phyloP scores from a whole-genome alignment of 2,329 filamentous ascomycete genomes.

The Daldinia sp. region DNA sequence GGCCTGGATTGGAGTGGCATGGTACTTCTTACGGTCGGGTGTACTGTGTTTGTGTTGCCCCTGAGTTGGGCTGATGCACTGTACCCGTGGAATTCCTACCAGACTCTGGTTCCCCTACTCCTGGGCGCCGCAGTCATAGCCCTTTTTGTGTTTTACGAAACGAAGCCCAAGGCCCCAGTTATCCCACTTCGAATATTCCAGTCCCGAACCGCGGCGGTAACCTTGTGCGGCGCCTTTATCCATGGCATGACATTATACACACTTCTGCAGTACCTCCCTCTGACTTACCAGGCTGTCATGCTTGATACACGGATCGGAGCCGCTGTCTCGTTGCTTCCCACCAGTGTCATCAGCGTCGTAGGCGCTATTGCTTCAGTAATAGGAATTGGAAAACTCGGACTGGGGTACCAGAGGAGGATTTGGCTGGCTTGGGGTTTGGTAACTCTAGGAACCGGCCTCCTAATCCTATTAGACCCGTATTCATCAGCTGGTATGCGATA shows the following conservation, averaged over 20 bases:
- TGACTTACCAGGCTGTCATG: slow-evolving; percentile 53
- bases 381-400: slow-evolving; percentile 34
- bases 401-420: slow-evolving; percentile 42
- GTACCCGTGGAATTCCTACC: slow-evolving; percentile 52
- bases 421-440: slow-evolving; percentile 44
- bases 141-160: slow-evolving; percentile 51
- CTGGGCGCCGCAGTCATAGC: slow-evolving; percentile 48
- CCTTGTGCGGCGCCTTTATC: slow-evolving; percentile 47
- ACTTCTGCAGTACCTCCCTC: slow-evolving; percentile 51
- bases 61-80: slow-evolving; percentile 53
- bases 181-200: slow-evolving; percentile 52
- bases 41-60: slow-evolving; percentile 47
- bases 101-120: slow-evolving; percentile 52
- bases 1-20: slow-evolving; percentile 53
- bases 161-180: slow-evolving; percentile 47
- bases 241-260: slow-evolving; percentile 51
- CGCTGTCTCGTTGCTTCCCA: slow-evolving; percentile 49
- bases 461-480: slow-evolving; percentile 31
- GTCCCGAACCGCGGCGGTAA: slow-evolving; percentile 42
- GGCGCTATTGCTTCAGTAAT: slow-evolving; percentile 38
- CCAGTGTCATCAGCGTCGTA: slow-evolving; percentile 33
- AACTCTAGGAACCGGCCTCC: slow-evolving; percentile 43
- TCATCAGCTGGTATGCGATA: slow-evolving; percentile 38
- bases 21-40: slow-evolving; percentile 45
- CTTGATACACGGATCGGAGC: slow-evolving; percentile 48